Evolutionary conservation across 345 rosid genomes (phyloP), one percentile per base, ranked within the genome.

Genomic region (Rhizophora apiculata): DNA sequence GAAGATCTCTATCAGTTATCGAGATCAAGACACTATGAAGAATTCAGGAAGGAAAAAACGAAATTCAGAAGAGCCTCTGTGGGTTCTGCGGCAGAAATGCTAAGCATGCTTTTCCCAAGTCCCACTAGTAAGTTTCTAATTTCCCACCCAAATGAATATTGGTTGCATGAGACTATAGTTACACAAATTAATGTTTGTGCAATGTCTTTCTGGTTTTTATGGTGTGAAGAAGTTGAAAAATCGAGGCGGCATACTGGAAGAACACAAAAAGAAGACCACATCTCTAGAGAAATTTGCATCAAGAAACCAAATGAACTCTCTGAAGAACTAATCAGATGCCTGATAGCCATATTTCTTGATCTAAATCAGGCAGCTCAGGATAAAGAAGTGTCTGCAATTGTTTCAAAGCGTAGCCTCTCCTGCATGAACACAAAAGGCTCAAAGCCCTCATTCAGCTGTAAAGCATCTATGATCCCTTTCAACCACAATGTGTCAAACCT

Each of bases 241-340:
- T 71, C 87, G 19, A 87, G 80, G 68, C 79, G 71, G 64, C 81
- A 77, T 6, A 48, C 79, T 69, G 81, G 82, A 46, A 86, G 74
- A 75, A 66, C 80, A 64, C 79, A 65, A 71, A 85, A 79, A 11
- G 82, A 79, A 7, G 63, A 62, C 58, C 27, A 62, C 9, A n/a
- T 76, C 58, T 80, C 73, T 16, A 76, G 68, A 66, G 91, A 70
- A n/a, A 70, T 73, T 19, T 56, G 70, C 62, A 63, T 51, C 65
- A 89, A 85, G 51, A 85, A 85, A 43, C 96, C 96, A 9, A 93
- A 91, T 59, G 79, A 75, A 68, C 82, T 93, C 63, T 88, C 97
- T 5, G 93, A 91, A 80, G 87, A 93, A 58, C 82, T 93, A 60
- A 75, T 89, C 60, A 83, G 72, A 77, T 86, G 92, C 79, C 80